These are phyloP conservation scores for Suhomyces sp. DNA, from an alignment of 805 yeast genomes.

Conservation along the genomic window DNA sequence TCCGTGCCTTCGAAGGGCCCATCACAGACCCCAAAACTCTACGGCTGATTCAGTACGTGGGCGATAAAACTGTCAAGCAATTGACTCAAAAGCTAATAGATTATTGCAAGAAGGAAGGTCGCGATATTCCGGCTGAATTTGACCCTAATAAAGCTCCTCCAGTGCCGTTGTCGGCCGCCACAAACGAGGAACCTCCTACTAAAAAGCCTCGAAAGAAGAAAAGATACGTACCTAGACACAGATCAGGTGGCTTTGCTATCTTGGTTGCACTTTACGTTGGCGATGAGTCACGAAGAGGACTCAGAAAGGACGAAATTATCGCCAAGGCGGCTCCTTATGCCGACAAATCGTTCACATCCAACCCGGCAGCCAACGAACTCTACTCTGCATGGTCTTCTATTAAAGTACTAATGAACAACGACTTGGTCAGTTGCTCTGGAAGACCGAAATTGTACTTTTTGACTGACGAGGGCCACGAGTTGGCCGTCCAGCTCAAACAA, in stretches of 20 bases:
- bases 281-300: conserved; percentile 52
- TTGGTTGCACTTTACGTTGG: conserved; percentile 53
- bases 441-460: conserved; percentile 59
- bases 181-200: not conserved
- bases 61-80: conserved; percentile 59
- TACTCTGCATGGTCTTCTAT: conserved; percentile 77
- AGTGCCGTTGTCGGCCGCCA: not conserved
- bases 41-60: conserved; percentile 60
- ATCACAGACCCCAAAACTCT: conserved; percentile 59
- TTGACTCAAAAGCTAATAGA: conserved; percentile 46
- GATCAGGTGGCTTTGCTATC: conserved; percentile 86
- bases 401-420: conserved; percentile 60
- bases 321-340: conserved; percentile 53
- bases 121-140: conserved; percentile 41
- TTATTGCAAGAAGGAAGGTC: conserved; percentile 58
- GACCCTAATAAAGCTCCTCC: not conserved
- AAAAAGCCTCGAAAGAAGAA: conserved; percentile 18
- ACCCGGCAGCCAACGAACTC: conserved; percentile 58
- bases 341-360: conserved; percentile 54
- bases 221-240: conserved; percentile 63
- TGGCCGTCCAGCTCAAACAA: conserved; percentile 56
- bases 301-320: conserved; percentile 60
- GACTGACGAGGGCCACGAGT: conserved; percentile 64
- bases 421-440: conserved; percentile 53
- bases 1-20: conserved; percentile 43